phyloP scores from a whole-genome alignment of 139 green algal genomes.

The Closterium sp. region DNA sequence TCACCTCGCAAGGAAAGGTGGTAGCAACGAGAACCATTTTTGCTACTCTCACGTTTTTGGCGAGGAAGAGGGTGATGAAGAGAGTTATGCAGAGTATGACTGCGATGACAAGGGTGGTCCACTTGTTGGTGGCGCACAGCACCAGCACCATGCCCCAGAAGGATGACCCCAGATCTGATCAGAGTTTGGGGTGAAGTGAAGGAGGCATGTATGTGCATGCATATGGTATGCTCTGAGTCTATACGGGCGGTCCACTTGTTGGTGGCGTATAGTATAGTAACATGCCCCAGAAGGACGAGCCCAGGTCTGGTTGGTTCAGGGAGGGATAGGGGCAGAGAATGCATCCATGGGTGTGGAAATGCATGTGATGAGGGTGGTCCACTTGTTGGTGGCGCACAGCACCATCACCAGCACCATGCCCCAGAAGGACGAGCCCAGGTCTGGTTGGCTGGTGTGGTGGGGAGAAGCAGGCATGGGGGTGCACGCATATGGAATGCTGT shows the following conservation, averaged over 20 bases:
- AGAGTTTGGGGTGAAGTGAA: no score
- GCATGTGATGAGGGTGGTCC: not conserved
- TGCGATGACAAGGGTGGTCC: not conserved
- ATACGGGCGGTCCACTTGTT: no score
- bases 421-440: slow-evolving; percentile 35
- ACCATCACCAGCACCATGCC: slow-evolving; percentile 17
- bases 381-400: not conserved
- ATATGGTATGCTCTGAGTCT: not conserved
- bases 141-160: slow-evolving; percentile 39
- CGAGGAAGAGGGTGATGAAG: slow-evolving; percentile 20
- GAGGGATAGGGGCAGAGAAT: no score
- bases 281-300: slow-evolving; percentile 33
- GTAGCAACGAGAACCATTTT: no score
- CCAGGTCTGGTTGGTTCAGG: not conserved
- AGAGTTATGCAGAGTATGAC: slow-evolving; percentile 10
- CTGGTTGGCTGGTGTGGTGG: no score
- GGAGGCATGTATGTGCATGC: no score
- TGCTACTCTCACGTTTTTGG: no score
- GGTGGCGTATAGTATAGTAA: not conserved
- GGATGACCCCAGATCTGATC: slow-evolving; percentile 23
- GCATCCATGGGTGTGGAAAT: no score
- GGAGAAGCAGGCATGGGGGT: no score
- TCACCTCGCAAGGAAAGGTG: no score
- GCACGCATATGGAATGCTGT: no score
- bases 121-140: slow-evolving; percentile 19